Percentiles rank a stretch among this genome's conserved stretches.
These are phyloP conservation scores for Plantago coronopus DNA, from an alignment of 305 asterid species.

Conservation along the genomic window DNA sequence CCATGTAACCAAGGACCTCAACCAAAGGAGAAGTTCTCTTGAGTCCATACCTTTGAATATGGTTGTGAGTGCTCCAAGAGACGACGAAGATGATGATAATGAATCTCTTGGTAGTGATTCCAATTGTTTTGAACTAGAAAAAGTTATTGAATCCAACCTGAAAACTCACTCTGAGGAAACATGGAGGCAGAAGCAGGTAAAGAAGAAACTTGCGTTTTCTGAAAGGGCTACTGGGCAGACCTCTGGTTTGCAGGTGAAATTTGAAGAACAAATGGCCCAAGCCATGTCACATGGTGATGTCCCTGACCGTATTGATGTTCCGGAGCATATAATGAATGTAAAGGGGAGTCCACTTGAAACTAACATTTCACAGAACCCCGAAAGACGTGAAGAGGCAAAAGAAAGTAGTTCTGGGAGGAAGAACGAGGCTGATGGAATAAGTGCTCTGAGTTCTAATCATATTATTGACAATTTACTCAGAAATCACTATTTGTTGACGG, in stretches of 20 bases:
- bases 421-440: constrained; percentile 34
- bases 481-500: constrained; percentile 59
- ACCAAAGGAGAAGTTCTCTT: constrained; percentile 45
- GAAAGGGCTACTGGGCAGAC: constrained; percentile 36
- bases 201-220: constrained; percentile 35
- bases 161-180: constrained; percentile 33
- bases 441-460: constrained; percentile 43
- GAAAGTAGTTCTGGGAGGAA: constrained; percentile 37
- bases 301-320: constrained; percentile 24
- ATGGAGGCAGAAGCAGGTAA: constrained; percentile 35
- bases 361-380: constrained; percentile 38
- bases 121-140: constrained; percentile 69
- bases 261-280: constrained; percentile 55
- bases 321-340: constrained; percentile 26
- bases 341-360: constrained; percentile 37
- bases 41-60: constrained; percentile 69
- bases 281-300: constrained; percentile 29
- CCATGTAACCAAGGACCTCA: constrained; percentile 28
- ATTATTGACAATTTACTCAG: constrained; percentile 67
- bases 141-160: constrained; percentile 36
- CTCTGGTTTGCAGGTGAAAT: constrained; percentile 54
- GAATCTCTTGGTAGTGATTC: constrained; percentile 69
- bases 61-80: constrained; percentile 68
- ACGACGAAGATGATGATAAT: constrained; percentile 49
- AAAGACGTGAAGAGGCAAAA: constrained; percentile 41